Base-by-base conservation (phyloP, 1,139 yeast genomes). In the Insectozyma bohioensis region DNA sequence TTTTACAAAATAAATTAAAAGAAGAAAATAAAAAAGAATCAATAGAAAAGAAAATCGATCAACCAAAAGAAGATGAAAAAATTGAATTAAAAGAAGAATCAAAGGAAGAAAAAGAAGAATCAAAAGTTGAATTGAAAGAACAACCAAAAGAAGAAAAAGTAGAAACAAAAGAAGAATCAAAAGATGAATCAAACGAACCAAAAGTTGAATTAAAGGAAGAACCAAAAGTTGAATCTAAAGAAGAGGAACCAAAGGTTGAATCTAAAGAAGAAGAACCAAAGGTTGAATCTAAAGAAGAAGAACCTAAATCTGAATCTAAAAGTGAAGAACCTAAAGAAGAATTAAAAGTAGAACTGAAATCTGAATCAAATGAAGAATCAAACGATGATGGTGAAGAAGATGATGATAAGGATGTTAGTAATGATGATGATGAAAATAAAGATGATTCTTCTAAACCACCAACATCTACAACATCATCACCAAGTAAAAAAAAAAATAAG, bases 401-500 rank as follows among this genome's bases (percentile, higher is more conserved):
- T 6, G 30, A 31, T 9, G 14, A 31, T 17, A 26, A 26, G 16
- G 20, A 17, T 23, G 24, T 19, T n/a, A 8, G 17, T 12, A 4
- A 17, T 19, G 26, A 30, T 6, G 29, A 30, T 16, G 15, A 29
- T 12, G 22, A 24, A 19, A 23, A 26, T 27, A 24, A 24, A 9
- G 30, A 32, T 25, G 34, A 19, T 7, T 4, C 31, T 4, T 20
- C 25, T 9, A 7, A 10, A n/a, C 3, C 30, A 24, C 8, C 14
- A 4, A 20, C 22, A n/a, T 20, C 30, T 8, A 17, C 29, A 13
- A 22, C 14, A n/a, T 25, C 31, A 18, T 33, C 39, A 15, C 35
- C 39, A 9, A 30, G 25, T 18, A 30, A 33, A 30, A 33, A 36
- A 6, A 25, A 25, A 12, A 36, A 30, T 12, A 33, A 36, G 18